phyloP scores from a whole-genome alignment of 2,329 filamentous ascomycete genomes.

The Neopestalotiopsis clavispora region DNA sequence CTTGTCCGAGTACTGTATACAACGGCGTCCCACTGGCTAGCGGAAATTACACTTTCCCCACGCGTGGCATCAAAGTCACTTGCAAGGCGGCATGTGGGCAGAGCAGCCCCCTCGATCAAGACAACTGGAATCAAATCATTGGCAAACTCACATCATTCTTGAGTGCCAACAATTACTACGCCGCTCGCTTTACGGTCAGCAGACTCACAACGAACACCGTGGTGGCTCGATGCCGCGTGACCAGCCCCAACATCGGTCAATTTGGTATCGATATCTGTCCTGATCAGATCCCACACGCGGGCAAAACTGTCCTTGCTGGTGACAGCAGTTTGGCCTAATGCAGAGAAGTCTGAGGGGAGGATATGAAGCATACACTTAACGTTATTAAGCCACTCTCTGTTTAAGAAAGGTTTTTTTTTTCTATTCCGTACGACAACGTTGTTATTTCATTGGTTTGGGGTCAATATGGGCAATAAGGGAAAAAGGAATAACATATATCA shows the following conservation, averaged over 20 bases:
- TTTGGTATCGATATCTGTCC: background rate
- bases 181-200: conserved; percentile 5
- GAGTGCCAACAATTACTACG: background rate
- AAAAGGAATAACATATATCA: too few relatives aligned
- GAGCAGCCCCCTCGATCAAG: background rate
- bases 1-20: background rate
- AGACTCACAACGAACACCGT: background rate
- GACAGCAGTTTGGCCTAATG: background rate
- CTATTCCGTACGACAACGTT: conserved; percentile 1
- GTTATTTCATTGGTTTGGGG: background rate
- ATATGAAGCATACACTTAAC: background rate
- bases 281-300: background rate
- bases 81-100: conserved; percentile 4
- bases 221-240: conserved; percentile 1
- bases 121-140: background rate
- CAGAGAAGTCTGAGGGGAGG: background rate
- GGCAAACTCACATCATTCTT: background rate
- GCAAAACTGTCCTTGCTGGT: background rate
- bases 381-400: conserved; percentile 1
- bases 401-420: background rate
- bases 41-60: background rate
- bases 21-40: background rate
- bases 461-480: too few relatives aligned
- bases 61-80: conserved; percentile 5
- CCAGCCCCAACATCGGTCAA: background rate